These are phyloP conservation scores for Hypholoma sublateritium DNA, from an alignment of 768 basidiomycete species.

Conservation along the genomic window DNA sequence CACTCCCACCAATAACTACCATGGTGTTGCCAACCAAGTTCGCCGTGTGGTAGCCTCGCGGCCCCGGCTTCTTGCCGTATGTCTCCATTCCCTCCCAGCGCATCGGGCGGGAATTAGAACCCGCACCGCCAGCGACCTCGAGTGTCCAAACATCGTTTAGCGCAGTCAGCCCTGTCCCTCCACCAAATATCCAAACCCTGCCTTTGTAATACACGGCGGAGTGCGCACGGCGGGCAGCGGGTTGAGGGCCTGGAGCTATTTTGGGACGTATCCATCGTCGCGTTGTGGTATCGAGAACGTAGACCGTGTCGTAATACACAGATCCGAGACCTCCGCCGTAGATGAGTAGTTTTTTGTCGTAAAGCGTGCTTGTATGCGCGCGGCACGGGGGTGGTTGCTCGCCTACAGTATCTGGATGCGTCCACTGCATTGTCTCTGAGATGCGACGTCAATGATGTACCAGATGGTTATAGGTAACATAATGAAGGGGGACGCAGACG, in stretches of 20 bases:
- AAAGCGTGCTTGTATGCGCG: conserved; percentile 85
- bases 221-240: conserved; percentile 83
- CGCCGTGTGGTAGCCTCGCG: conserved; percentile 89
- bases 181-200: conserved; percentile 86
- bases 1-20: conserved; percentile 89
- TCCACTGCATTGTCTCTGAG: conserved; percentile 89
- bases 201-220: conserved; percentile 73
- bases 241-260: conserved; percentile 35
- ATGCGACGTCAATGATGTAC: neutral
- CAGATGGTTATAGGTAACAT: too few species aligned
- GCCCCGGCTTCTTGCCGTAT: conserved; percentile 51
- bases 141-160: conserved; percentile 90
- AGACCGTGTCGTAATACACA: conserved; percentile 80
- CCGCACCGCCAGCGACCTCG: conserved; percentile 44
- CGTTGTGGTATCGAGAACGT: conserved; percentile 75
- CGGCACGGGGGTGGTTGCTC: conserved; percentile 80
- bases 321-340: conserved; percentile 88
- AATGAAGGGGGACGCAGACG: too few species aligned
- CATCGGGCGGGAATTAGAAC: conserved; percentile 20
- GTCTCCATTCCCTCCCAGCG: conserved; percentile 53
- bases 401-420: conserved; percentile 73
- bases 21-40: conserved; percentile 84
- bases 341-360: conserved; percentile 77
- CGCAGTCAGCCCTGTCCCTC: conserved; percentile 91
- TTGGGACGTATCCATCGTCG: conserved; percentile 63